These are phyloP conservation scores for Candolleomyces efflorescens DNA, from an alignment of 768 basidiomycete species.

Conservation along the genomic window DNA sequence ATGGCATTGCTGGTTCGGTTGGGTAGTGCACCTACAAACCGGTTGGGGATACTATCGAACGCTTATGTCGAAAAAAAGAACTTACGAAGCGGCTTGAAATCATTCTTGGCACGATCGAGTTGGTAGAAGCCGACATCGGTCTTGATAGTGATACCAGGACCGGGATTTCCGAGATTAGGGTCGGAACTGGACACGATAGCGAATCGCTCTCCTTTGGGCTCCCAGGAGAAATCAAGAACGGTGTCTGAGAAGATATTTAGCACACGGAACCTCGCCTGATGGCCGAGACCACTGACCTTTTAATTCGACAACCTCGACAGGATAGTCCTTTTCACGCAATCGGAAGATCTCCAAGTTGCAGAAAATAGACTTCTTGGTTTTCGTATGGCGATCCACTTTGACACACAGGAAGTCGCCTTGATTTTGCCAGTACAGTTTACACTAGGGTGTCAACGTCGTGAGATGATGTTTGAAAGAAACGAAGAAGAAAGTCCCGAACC, in stretches of 20 bases:
- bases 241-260: conserved; percentile 52
- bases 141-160: conserved; percentile 90
- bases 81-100: conserved; percentile 88
- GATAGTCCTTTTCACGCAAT: conserved; percentile 94
- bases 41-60: conserved; percentile 6
- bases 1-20: conserved; percentile 89
- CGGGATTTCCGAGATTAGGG: conserved; percentile 87
- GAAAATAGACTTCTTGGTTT: conserved; percentile 97
- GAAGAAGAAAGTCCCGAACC: conserved; percentile 42
- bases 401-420: conserved; percentile 98
- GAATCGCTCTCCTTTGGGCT: conserved; percentile 96
- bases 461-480: background rate
- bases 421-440: conserved; percentile 98
- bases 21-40: conserved; percentile 60
- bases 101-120: conserved; percentile 86
- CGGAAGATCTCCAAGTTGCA: conserved; percentile 98
- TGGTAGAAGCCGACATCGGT: conserved; percentile 97
- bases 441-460: conserved; percentile 43
- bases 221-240: conserved; percentile 97
- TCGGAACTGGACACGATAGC: conserved; percentile 93
- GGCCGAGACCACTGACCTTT: conserved; percentile 58
- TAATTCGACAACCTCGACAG: conserved; percentile 95
- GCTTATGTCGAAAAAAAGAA: conserved; percentile 6
- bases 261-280: conserved; percentile 9
- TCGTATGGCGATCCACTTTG: conserved; percentile 97